phyloP scores from a whole-genome alignment of 2,329 filamentous ascomycete genomes.

The Cordyceps militaris region DNA sequence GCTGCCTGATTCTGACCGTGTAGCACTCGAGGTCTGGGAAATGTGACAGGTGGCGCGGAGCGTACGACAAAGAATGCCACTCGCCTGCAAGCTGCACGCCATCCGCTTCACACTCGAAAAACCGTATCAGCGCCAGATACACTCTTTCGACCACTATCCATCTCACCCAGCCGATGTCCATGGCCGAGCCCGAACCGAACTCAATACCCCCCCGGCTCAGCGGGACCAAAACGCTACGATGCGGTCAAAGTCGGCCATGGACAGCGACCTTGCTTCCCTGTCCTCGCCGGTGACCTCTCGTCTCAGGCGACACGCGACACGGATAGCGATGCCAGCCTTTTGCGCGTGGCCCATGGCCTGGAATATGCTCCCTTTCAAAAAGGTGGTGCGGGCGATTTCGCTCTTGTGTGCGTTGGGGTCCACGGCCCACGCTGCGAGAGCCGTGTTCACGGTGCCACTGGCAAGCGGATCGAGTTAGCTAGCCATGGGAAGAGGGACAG shows the following conservation, averaged over 20 bases:
- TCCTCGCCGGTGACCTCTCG: conserved; percentile 12
- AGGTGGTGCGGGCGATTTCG: conserved; percentile 14
- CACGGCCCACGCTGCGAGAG: conserved; percentile 8
- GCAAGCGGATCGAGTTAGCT: not conserved
- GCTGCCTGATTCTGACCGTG: too few relatives aligned
- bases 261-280: not conserved
- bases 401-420: conserved; percentile 12
- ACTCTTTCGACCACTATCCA: too few relatives aligned
- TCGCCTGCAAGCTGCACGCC: too few relatives aligned
- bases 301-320: conserved; percentile 8
- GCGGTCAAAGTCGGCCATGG: conserved; percentile 13
- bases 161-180: too few relatives aligned
- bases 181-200: too few relatives aligned
- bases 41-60: too few relatives aligned
- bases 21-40: too few relatives aligned
- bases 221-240: conserved; percentile 14
- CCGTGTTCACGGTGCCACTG: not conserved
- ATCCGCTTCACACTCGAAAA: too few relatives aligned
- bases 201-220: too few relatives aligned
- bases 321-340: conserved; percentile 11
- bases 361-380: conserved; percentile 13
- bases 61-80: too few relatives aligned
- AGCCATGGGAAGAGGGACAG: not conserved
- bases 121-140: too few relatives aligned
- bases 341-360: conserved; percentile 7